Evolutionary conservation across 2,329 filamentous ascomycete genomes (phyloP).

Genomic region (Claviceps spartinae): DNA sequence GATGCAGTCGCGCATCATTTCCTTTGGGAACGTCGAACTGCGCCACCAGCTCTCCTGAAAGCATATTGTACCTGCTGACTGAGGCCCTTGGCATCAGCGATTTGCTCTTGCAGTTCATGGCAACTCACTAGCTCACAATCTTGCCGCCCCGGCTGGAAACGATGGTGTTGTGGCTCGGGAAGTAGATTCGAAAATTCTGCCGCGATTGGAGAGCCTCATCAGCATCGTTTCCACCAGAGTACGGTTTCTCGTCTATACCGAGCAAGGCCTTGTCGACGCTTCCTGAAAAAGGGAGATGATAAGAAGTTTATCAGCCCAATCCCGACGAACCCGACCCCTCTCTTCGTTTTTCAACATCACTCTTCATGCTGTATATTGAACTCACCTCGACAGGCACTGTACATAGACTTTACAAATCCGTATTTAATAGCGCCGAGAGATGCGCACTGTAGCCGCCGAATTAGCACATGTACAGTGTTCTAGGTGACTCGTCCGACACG

Average conservation of each 20-base stretch:
- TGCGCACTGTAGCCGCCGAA: conserved; percentile 41
- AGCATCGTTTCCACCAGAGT: background rate
- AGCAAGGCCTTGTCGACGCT: background rate
- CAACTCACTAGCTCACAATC: conserved; percentile 6
- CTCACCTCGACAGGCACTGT: conserved; percentile 40
- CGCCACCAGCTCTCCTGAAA: conserved; percentile 62
- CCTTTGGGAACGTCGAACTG: conserved; percentile 52
- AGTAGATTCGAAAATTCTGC: conserved; percentile 59
- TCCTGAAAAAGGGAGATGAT: background rate
- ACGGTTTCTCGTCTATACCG: background rate
- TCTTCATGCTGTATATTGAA: conserved; percentile 4
- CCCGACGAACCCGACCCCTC: background rate
- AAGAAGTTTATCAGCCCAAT: background rate
- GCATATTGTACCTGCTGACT: conserved; percentile 73
- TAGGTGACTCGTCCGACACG: background rate
- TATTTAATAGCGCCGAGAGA: conserved; percentile 67
- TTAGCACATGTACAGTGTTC: background rate
- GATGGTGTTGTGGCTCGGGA: conserved; percentile 63
- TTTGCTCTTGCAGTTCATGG: background rate
- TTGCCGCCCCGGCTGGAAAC: conserved; percentile 47
- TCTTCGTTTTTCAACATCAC: conserved; percentile 5
- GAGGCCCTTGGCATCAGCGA: conserved; percentile 10
- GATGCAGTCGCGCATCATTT: conserved; percentile 60
- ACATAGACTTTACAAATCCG: conserved; percentile 46
- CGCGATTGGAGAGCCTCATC: conserved; percentile 6